A percentile compares a stretch with the other conserved stretches of the same genome.
Evolutionary conservation across 257 asterid species (phyloP).

Genomic region (Solanum ossicruentum): DNA sequence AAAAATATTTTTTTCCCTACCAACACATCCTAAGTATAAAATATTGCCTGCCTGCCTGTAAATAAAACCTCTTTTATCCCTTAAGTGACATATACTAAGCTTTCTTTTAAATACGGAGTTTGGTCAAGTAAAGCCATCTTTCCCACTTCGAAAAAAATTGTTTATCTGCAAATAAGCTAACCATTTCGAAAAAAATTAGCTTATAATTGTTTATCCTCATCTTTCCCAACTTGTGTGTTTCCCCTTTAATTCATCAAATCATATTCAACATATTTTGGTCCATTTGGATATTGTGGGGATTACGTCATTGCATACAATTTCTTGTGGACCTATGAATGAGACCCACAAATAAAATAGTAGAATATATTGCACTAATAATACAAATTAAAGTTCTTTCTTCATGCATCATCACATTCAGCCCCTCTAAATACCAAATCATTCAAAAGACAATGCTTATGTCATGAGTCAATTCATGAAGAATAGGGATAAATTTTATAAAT

Average conservation of each 20-base stretch:
- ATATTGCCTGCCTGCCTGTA: not conserved
- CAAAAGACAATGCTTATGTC: not conserved
- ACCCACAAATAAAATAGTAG: not conserved
- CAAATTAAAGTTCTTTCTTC: not conserved
- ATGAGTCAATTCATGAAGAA: not conserved
- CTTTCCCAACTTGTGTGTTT: not conserved
- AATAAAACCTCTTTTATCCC: not conserved
- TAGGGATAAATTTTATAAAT: not conserved
- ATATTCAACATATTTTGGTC: not conserved
- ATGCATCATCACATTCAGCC: not conserved
- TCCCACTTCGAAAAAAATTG: not conserved
- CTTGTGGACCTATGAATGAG: not conserved
- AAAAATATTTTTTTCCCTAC: too few species aligned
- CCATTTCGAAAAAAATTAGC: too few species aligned
- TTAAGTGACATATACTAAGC: not conserved
- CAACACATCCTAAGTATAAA: not conserved
- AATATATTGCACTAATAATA: not conserved
- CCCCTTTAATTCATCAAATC: not conserved
- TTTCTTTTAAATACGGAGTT: not conserved
- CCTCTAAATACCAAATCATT: not conserved
- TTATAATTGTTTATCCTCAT: too few species aligned
- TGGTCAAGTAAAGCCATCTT: not conserved
- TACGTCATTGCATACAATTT: conserved; percentile 3
- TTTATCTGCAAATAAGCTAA: too few species aligned
- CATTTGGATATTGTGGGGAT: not conserved